These are phyloP conservation scores for Rhodotorula graminis DNA, from an alignment of 768 basidiomycete species.

Conservation along the genomic window DNA sequence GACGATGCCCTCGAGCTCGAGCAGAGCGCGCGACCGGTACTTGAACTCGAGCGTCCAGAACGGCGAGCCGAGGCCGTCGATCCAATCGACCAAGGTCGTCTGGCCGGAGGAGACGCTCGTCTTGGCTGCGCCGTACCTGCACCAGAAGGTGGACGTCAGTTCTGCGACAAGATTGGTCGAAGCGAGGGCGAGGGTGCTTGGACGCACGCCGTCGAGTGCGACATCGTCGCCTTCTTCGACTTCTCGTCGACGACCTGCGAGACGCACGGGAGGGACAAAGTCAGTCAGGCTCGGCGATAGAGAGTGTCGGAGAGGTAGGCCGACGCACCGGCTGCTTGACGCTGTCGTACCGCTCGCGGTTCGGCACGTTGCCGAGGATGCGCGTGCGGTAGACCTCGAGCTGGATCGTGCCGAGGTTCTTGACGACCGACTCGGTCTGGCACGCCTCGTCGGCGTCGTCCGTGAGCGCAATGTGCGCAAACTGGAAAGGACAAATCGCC, in stretches of 20 bases:
- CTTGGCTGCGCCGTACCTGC: conserved; percentile 2
- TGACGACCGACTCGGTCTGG: conserved; percentile 5
- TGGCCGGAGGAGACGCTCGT: too few relatives aligned
- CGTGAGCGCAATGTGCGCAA: conserved; percentile 5
- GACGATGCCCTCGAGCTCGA: conserved; percentile 27
- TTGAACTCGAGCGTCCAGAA: conserved; percentile 15
- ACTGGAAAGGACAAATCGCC: conserved; percentile 1
- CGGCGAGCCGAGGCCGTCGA: conserved; percentile 11
- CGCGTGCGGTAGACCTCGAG: neutral
- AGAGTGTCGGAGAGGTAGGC: too few relatives aligned
- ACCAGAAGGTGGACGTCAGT: too few relatives aligned
- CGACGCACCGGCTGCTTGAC: neutral
- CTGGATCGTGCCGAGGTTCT: conserved; percentile 13
- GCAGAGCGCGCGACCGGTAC: conserved; percentile 20
- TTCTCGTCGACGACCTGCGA: conserved; percentile 5
- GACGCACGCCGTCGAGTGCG: conserved; percentile 4
- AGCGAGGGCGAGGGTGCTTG: too few relatives aligned
- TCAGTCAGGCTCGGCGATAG: too few relatives aligned
- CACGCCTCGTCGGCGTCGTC: conserved; percentile 10
- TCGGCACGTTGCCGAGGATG: too few relatives aligned
- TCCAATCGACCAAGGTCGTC: neutral
- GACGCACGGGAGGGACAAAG: too few relatives aligned
- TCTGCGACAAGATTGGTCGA: too few relatives aligned
- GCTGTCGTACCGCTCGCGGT: neutral
- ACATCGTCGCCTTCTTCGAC: conserved; percentile 13